Percentiles rank a stretch among this genome's conserved stretches.
phyloP scores from a whole-genome alignment of 805 yeast genomes.

The Wickerhamiella musiphila region DNA sequence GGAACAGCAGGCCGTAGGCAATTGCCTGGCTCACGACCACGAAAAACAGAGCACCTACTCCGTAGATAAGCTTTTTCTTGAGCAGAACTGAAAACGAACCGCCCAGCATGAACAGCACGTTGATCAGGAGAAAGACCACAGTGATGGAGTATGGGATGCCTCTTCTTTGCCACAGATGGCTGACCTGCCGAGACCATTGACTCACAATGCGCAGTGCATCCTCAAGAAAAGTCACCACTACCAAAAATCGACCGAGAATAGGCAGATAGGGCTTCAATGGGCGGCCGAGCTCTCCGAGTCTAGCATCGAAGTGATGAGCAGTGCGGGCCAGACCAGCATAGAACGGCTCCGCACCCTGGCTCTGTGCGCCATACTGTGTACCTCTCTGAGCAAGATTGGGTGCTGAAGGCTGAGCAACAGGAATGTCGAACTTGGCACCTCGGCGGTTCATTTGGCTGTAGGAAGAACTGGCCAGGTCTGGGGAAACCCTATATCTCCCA shows the following conservation, averaged over 20 bases:
- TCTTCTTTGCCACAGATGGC: constrained; percentile 63
- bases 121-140: constrained; percentile 44
- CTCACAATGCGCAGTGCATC: constrained; percentile 68
- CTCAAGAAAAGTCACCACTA: constrained; percentile 86
- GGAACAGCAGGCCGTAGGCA: constrained; percentile 73
- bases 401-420: constrained; percentile 4
- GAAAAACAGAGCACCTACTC: constrained; percentile 48
- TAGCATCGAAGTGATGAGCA: constrained; percentile 18
- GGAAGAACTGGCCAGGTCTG: too few relatives aligned
- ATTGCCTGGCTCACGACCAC: constrained; percentile 74
- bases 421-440: constrained; percentile 9
- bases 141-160: constrained; percentile 65
- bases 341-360: constrained; percentile 1
- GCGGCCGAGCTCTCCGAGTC: constrained; percentile 19
- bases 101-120: constrained; percentile 49
- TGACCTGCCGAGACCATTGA: constrained; percentile 86
- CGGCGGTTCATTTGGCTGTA: constrained; percentile 4
- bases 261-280: constrained; percentile 41
- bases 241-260: constrained; percentile 69
- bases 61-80: constrained; percentile 48
- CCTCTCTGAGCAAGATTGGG: constrained; percentile 4
- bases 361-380: constrained; percentile 4
- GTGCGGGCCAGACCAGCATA: constrained; percentile 8
- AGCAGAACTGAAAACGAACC: constrained; percentile 59
- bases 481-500: too few relatives aligned